Evolutionary conservation across 305 asterid genomes (phyloP), one percentile per base, ranked within the genome.

Genomic region (Petunia hybrid): DNA sequence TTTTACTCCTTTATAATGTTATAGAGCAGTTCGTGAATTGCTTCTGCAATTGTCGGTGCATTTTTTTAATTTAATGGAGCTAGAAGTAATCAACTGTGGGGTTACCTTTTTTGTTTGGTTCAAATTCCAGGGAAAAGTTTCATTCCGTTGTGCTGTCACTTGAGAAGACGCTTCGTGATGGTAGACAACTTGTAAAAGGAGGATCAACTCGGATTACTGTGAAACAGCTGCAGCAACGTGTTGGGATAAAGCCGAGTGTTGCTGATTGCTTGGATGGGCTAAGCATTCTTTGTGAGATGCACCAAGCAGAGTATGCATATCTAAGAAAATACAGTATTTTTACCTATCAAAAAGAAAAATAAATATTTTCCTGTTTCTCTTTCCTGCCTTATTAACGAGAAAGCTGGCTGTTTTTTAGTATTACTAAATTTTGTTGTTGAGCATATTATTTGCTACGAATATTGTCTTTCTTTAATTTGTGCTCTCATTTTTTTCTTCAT

Each of bases 241-340:
- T 92, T 61, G 97, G 98, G 73, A 12, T 87, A 61, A 93, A 95
- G 80, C 99, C 98, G 46, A 92, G 90, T 60, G 80, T 92, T 82
- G 91, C 86, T 70, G 86, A 89, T 83, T 93, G 97, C 82, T 88
- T 93, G 68, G 92, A 90, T 40, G 98, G 97, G 59, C 92, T 95
- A 64, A 83, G 82, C 65, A 86, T 88, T 82, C 94, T 93, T 38
- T 86, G 82, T 14, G 95, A 91, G 85, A 92, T 95, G 98, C 95
- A 93, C 86, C 86, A 78, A 73, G 86, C 94, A 43, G 98, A 95
- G 97, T 94, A 94, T 40, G 91, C 75, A 75, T 12, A 4, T 51
- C 12, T 77, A 59, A 61, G 36, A 73, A 51, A 22, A 75, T 53
- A 51, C 71, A 43, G 36, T 22, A 16, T n/a, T 12, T 78, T 4